A percentile compares a stretch with the other conserved stretches of the same genome.
Conservation (phyloP, 78 protist genomes). For the Speleostelium caveatum region DNA sequence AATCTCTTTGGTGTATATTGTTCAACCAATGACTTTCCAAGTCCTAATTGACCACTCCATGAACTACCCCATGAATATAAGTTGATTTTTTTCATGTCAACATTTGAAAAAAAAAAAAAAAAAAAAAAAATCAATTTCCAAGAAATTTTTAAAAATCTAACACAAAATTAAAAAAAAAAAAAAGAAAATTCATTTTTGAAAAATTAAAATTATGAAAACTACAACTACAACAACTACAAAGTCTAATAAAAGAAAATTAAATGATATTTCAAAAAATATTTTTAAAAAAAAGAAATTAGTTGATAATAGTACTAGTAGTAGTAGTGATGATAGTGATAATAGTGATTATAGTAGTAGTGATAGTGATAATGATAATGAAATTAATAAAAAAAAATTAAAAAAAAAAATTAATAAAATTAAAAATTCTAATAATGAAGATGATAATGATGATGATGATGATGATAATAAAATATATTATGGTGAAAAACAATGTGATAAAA, state of each 20-base stretch:
- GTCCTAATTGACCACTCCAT: conserved; percentile 40
- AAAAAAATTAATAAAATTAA: not conserved
- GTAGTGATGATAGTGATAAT: not conserved
- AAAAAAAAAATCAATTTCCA: no score
- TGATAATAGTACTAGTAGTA: not conserved
- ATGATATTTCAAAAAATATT: not conserved
- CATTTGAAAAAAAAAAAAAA: no score
- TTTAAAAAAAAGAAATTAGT: no score
- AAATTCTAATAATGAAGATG: not conserved
- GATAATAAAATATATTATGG: not conserved
- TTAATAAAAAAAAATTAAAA: not conserved
- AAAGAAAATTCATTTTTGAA: no score
- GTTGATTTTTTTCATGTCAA: no score
- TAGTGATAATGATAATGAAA: not conserved
- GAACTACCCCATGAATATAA: conserved; percentile 46
- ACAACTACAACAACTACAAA: not conserved
- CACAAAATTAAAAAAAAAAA: no score
- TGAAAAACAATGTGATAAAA: not conserved
- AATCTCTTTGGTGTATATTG: conserved; percentile 26
- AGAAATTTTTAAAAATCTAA: no score
- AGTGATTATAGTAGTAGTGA: not conserved
- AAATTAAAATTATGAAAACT: not conserved
- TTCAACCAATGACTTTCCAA: conserved; percentile 1
- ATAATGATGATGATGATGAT: not conserved
- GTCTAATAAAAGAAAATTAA: not conserved